Conservation (phyloP, 768 basidiomycete species). For the Lactarius evosmus region DNA sequence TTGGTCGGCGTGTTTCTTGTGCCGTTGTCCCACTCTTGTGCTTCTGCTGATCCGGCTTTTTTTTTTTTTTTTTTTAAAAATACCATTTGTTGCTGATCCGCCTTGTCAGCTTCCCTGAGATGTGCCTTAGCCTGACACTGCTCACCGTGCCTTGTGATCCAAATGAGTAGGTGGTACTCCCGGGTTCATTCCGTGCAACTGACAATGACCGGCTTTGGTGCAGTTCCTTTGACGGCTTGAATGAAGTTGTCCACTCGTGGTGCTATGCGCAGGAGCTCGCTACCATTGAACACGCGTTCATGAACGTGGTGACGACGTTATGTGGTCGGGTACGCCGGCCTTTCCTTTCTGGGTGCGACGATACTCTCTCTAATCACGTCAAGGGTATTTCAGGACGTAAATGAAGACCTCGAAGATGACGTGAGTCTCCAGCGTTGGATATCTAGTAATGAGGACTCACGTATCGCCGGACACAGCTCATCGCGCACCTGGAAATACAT, state of each 20-base stretch:
- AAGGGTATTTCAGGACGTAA: conserved; percentile 16
- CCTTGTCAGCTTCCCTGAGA: conserved; percentile 26
- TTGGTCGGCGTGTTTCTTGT: too few relatives aligned
- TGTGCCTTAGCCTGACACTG: conserved; percentile 27
- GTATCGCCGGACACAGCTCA: conserved; percentile 21
- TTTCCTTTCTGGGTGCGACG: background rate
- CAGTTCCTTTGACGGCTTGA: conserved; percentile 21
- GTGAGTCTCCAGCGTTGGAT: conserved; percentile 6
- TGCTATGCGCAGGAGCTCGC: conserved; percentile 30
- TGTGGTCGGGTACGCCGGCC: conserved; percentile 25
- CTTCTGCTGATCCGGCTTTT: background rate
- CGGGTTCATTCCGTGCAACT: too few relatives aligned
- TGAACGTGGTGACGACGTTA: conserved; percentile 28
- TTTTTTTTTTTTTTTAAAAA: background rate
- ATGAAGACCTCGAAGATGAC: conserved; percentile 25
- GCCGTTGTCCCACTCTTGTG: too few relatives aligned
- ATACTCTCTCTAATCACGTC: background rate
- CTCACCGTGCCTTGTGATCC: conserved; percentile 22
- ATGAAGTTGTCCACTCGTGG: conserved; percentile 31
- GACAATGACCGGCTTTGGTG: background rate
- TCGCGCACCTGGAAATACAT: conserved; percentile 28
- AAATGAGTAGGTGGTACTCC: conserved; percentile 11
- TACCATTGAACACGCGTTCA: conserved; percentile 29
- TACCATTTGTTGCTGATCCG: background rate
- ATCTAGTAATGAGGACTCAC: background rate